phyloP scores from a whole-genome alignment of 2,329 filamentous ascomycete species.

The Penicillium sp. region DNA sequence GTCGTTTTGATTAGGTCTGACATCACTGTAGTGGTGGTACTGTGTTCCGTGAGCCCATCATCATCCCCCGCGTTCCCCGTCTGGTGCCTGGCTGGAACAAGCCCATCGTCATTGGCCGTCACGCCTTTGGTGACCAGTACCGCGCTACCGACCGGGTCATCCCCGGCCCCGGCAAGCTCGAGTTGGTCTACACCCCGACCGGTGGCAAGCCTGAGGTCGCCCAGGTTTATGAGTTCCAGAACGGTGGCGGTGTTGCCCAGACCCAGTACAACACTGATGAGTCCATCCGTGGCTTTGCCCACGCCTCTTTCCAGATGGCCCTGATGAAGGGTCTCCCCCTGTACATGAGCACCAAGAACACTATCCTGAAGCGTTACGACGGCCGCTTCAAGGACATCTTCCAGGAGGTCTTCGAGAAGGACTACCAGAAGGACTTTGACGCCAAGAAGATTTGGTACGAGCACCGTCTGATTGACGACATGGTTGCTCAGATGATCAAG shows the following conservation, averaged over 20 bases:
- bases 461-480: constrained; percentile 98
- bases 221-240: constrained; percentile 82
- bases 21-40: constrained; percentile 62
- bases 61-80: constrained; percentile 86
- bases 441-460: constrained; percentile 96
- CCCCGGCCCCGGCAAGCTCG: constrained; percentile 75
- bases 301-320: constrained; percentile 94
- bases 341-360: constrained; percentile 99
- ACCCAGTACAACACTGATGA: constrained; percentile 98
- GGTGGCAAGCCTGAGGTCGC: constrained; percentile 74
- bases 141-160: constrained; percentile 88
- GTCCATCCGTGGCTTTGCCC: constrained; percentile 89
- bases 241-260: constrained; percentile 74
- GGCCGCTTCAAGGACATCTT: constrained; percentile 99
- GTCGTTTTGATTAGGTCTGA: background rate
- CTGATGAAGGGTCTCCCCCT: constrained; percentile 81
- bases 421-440: constrained; percentile 85
- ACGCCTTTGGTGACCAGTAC: constrained; percentile 98
- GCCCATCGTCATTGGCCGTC: constrained; percentile 97
- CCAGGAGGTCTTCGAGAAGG: constrained; percentile 85
- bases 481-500: constrained; percentile 99
- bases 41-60: constrained; percentile 97
- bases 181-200: constrained; percentile 87
- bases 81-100: constrained; percentile 97
- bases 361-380: constrained; percentile 98